phyloP scores from a whole-genome alignment of 2,329 filamentous ascomycete species.

The Paecilomyces variotii region DNA sequence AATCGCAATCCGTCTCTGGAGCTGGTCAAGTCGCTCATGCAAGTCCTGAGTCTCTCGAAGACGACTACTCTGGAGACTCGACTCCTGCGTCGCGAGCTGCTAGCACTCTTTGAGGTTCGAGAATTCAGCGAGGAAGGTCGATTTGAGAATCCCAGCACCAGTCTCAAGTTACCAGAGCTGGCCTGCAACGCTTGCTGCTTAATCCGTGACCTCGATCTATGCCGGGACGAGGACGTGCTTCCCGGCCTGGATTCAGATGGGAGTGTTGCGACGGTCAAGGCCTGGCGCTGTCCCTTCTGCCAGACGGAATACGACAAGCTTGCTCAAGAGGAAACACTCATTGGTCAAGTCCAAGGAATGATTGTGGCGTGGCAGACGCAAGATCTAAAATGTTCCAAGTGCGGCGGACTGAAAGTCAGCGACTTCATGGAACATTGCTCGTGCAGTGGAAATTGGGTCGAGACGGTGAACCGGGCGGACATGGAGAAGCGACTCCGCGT shows the following conservation, averaged over 20 bases:
- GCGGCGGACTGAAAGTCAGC: conserved; percentile 60
- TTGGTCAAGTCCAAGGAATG: conserved; percentile 66
- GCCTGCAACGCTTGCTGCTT: conserved; percentile 88
- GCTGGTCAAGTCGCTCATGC: conserved; percentile 86
- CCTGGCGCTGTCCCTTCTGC: conserved; percentile 74
- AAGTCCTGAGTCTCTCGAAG: conserved; percentile 84
- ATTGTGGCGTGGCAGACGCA: conserved; percentile 78
- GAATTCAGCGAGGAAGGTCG: conserved; percentile 86
- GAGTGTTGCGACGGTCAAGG: conserved; percentile 29
- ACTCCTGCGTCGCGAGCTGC: conserved; percentile 77
- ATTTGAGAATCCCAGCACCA: conserved; percentile 77
- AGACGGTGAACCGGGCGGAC: conserved; percentile 60
- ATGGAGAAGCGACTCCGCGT: conserved; percentile 59
- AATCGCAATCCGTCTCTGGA: conserved; percentile 71
- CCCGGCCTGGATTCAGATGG: conserved; percentile 38
- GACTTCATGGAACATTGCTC: conserved; percentile 96
- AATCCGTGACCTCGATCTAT: conserved; percentile 81
- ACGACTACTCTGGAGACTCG: conserved; percentile 83
- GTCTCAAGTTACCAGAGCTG: conserved; percentile 63
- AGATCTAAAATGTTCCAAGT: conserved; percentile 79
- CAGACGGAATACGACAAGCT: conserved; percentile 67
- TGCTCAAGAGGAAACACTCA: conserved; percentile 72
- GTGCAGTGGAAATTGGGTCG: conserved; percentile 79
- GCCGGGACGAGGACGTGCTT: conserved; percentile 76
- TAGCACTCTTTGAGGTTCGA: conserved; percentile 84